Percentiles rank a stretch among this genome's conserved stretches.
These are phyloP conservation scores for Salix exigua DNA, from an alignment of 345 rosid genomes.

Conservation along the genomic window DNA sequence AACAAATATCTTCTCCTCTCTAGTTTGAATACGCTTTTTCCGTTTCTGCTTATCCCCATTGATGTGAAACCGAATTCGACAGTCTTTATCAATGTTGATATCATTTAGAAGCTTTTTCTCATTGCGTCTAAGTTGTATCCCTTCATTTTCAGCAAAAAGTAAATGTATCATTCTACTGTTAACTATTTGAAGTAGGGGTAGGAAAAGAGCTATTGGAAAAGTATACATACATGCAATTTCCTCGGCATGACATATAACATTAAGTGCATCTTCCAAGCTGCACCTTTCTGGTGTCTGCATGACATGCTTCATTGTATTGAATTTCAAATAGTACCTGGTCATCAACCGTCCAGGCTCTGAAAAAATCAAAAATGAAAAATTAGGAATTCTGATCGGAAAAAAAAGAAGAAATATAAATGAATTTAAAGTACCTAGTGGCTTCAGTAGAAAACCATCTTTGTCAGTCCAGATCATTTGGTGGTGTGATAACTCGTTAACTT, in stretches of 20 bases:
- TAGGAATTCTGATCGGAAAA: conserved; percentile 6
- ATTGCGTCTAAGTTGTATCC: conserved; percentile 97
- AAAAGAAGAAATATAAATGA: conserved; percentile 1
- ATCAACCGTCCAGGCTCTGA: conserved; percentile 92
- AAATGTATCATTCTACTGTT: conserved; percentile 3
- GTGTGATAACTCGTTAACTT: conserved; percentile 68
- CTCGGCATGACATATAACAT: conserved; percentile 71
- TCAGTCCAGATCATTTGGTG: conserved; percentile 92
- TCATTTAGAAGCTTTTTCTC: conserved; percentile 94
- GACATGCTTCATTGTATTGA: conserved; percentile 85
- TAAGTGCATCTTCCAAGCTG: conserved; percentile 76
- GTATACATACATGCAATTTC: conserved; percentile 81
- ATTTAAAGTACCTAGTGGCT: conserved; percentile 68
- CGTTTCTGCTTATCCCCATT: conserved; percentile 75
- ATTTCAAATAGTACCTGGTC: conserved; percentile 94
- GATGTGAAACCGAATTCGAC: conserved; percentile 82
- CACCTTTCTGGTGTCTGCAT: conserved; percentile 61
- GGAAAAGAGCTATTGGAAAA: conserved; percentile 8
- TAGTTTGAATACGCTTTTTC: conserved; percentile 85
- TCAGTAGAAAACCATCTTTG: conserved; percentile 78
- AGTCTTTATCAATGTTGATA: conserved; percentile 73
- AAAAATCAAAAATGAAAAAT: conserved; percentile 7
- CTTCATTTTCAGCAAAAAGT: conserved; percentile 42
- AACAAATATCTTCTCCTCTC: conserved; percentile 91
- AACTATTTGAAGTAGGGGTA: neutral